These are phyloP conservation scores for Solanum hybrid DNA, from an alignment of 305 asterid genomes.

Conservation along the genomic window DNA sequence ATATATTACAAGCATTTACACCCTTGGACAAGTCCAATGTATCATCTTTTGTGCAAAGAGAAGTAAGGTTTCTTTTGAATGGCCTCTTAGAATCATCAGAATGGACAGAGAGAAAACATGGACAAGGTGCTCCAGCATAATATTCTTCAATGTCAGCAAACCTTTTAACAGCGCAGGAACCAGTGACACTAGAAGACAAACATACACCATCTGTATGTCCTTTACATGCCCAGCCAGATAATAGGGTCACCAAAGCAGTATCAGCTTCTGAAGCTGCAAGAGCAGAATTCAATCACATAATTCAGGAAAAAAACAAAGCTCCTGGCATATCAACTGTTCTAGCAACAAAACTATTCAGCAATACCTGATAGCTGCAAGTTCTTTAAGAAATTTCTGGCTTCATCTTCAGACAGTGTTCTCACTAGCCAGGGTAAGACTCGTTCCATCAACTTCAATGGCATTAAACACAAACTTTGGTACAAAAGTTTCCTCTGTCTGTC, in stretches of 20 bases:
- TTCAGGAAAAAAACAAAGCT: slow-evolving; percentile 6
- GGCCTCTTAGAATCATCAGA: slow-evolving; percentile 18
- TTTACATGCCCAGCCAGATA: slow-evolving; percentile 47
- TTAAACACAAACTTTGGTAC: slow-evolving; percentile 34
- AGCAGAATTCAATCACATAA: slow-evolving; percentile 6
- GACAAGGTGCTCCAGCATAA: slow-evolving; percentile 19
- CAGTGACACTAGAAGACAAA: slow-evolving; percentile 27
- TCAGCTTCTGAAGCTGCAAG: slow-evolving; percentile 32
- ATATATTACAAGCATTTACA: slow-evolving; percentile 3
- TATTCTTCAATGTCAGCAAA: slow-evolving; percentile 20
- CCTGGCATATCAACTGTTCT: background rate
- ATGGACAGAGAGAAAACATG: slow-evolving; percentile 16
- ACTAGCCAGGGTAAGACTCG: slow-evolving; percentile 43
- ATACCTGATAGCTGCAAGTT: slow-evolving; percentile 43
- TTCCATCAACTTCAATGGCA: slow-evolving; percentile 45
- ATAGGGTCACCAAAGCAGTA: slow-evolving; percentile 34
- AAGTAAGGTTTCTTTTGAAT: slow-evolving; percentile 15
- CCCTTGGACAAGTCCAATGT: slow-evolving; percentile 5
- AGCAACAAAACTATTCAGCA: background rate
- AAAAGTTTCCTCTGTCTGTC: slow-evolving; percentile 34
- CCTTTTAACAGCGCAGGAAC: slow-evolving; percentile 23
- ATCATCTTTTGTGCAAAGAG: background rate
- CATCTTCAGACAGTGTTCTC: slow-evolving; percentile 29
- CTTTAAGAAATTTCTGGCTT: slow-evolving; percentile 26
- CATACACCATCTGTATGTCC: slow-evolving; percentile 29